A percentile compares a stretch with the other conserved stretches of the same genome.
These are phyloP conservation scores for Rheum nobile DNA, from an alignment of 148 eudicot species.

Conservation along the genomic window DNA sequence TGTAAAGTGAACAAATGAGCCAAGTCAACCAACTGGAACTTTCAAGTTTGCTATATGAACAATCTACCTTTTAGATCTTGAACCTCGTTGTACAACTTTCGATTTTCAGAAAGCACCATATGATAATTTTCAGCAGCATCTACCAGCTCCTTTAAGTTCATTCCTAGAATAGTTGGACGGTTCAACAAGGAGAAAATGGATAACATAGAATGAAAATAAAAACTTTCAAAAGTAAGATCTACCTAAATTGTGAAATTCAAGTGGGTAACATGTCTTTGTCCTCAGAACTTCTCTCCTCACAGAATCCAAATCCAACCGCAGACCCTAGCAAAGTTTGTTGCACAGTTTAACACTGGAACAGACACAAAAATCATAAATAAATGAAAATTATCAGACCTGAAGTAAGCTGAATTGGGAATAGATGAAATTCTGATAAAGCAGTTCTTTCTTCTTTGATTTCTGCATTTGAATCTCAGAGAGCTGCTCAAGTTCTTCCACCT, in stretches of 20 bases:
- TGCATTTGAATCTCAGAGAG: constrained; percentile 44
- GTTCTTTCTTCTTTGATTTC: constrained; percentile 60
- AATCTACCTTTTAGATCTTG: constrained; percentile 90
- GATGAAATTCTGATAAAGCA: constrained; percentile 41
- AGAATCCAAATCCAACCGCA: constrained; percentile 46
- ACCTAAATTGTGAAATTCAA: constrained; percentile 72
- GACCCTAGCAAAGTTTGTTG: constrained; percentile 26
- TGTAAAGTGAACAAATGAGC: constrained; percentile 7
- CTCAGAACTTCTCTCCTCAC: constrained; percentile 53
- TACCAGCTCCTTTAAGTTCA: constrained; percentile 57
- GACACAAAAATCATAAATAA: not conserved
- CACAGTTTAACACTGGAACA: not conserved
- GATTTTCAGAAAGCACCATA: constrained; percentile 69
- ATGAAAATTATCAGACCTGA: constrained; percentile 39
- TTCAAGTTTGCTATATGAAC: not conserved
- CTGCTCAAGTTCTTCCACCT: constrained; percentile 64
- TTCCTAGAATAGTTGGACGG: constrained; percentile 29
- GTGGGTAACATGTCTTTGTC: constrained; percentile 39
- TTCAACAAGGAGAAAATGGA: constrained; percentile 7
- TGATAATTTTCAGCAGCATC: constrained; percentile 88
- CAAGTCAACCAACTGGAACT: not conserved
- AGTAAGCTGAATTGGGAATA: constrained; percentile 46
- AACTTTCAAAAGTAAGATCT: constrained; percentile 7
- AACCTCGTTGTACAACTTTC: constrained; percentile 85
- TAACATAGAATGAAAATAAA: constrained; percentile 6